Base-by-base conservation (phyloP, 2,329 filamentous ascomycete genomes). In the Neoscytalidium dimidiatum region DNA sequence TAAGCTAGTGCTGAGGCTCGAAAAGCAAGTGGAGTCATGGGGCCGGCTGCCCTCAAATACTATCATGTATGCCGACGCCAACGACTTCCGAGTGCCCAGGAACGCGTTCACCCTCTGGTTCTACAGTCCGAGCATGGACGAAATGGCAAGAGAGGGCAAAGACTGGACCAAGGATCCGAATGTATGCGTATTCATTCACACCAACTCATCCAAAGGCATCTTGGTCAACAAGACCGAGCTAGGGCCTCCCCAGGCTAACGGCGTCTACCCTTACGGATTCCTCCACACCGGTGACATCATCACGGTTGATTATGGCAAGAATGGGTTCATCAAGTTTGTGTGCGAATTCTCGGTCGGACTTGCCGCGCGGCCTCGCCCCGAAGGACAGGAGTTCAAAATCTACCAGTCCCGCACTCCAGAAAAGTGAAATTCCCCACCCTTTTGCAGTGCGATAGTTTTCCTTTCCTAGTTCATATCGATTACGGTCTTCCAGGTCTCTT, bases 201-300 rank as follows among this genome's bases (percentile, higher is more conserved):
- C 92, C 3, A 92, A 93, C 70, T 90, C 92, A 3, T 90, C 88
- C 6, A 82, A 83, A 29, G 92, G 92, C 21, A 92, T 97, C 67
- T 84, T 82, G 69, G 83, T 98, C 73, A 97, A 97, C 71, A 88
- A 86, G 29, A 83, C 86, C n/a, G 81, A 83, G 44, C 79, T 97
- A 26, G 84, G 84, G 66, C 82, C 86, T 65, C 82, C 84, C 2
- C 78, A 81, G 28, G 81, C 83, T 0, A 80, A 80, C 9, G 81
- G 83, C 9, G 82, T 80, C 14, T 78, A 79, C 23, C 79, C 87
- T 1, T 92, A 85, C 52, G 88, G 90, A 28, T 86, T 88, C 64
- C 77, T 97, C 14, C 86, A 92, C 73, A 87, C 90, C 35, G 92
- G 91, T 1, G 94, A 97, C 73, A 82, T 87, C 26, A 85, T 97